phyloP scores from a whole-genome alignment of 1,139 yeast species.

The Kurtzmaniella quercitrusa region DNA sequence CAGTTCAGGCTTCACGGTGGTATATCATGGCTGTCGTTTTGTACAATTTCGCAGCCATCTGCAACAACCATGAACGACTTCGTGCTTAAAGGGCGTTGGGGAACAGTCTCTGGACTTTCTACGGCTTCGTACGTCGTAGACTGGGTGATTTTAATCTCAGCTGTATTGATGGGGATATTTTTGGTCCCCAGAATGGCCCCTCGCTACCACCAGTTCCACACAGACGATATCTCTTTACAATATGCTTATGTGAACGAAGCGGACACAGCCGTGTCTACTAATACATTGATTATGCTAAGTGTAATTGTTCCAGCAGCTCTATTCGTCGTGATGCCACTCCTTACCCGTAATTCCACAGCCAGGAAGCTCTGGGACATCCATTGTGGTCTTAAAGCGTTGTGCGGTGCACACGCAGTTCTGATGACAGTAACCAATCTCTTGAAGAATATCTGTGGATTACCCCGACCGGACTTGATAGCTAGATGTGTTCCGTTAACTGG shows the following conservation, averaged over 20 bases:
- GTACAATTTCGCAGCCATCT: background rate
- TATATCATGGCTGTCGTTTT: background rate
- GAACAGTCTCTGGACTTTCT: slow-evolving; percentile 19
- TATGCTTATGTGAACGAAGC: slow-evolving; percentile 30
- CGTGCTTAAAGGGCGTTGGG: background rate
- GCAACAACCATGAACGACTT: slow-evolving; percentile 1
- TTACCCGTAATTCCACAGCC: slow-evolving; percentile 11
- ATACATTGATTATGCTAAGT: slow-evolving; percentile 23
- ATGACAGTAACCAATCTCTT: slow-evolving; percentile 36
- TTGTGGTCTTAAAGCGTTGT: slow-evolving; percentile 30
- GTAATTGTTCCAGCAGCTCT: slow-evolving; percentile 31
- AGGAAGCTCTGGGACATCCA: slow-evolving; percentile 42
- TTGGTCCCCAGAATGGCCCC: slow-evolving; percentile 22
- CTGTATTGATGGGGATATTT: slow-evolving; percentile 23
- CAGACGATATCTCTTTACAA: slow-evolving; percentile 26
- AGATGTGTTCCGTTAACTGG: slow-evolving; percentile 33
- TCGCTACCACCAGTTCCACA: slow-evolving; percentile 37
- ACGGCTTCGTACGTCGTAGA: slow-evolving; percentile 33
- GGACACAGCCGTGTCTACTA: slow-evolving; percentile 28
- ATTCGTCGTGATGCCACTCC: slow-evolving; percentile 19
- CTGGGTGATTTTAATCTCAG: slow-evolving; percentile 26
- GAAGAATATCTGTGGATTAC: slow-evolving; percentile 42
- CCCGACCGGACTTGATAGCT: slow-evolving; percentile 44
- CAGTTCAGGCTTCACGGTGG: no score
- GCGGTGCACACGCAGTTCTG: slow-evolving; percentile 39